Evolutionary conservation across 108 stramenopile species (phyloP), one percentile per base, ranked within the genome.

Genomic region (Pseudonitzschia pungens): DNA sequence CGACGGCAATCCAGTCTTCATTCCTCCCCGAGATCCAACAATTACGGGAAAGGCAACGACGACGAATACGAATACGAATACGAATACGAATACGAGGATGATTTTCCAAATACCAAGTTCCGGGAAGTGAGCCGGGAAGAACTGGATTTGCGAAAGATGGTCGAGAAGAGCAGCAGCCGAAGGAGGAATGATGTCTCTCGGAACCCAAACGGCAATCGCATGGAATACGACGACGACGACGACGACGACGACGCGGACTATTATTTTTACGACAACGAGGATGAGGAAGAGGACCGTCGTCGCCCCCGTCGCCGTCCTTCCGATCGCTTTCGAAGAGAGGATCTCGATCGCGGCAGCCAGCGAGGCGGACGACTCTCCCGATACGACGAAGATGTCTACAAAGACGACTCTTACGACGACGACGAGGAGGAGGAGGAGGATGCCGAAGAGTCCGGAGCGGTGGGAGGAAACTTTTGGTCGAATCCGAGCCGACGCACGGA

Each of bases 401-500:
- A 81, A 12, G 76, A 81, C 43, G 59, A 80, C 7, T 65, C 55
- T 27, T 66, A 73, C 21, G 77, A 83, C 16, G 77, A 83, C n/a
- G 59, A 83, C 11, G 78, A 72, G 0, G 69, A 77, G 20, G 50
- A 60, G 1, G 71, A 81, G n/a, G 77, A 80, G 26, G 83, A 79
- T 10, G 45, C 69, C 48, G 54, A 48, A 26, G 33, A 42, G 0
- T 8, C 53, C 9, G 24, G 7, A 20, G 44, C 43, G 3, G 33
- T n/a, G 6, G 50, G 21, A 31, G 83, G 83, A 48, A 84, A 80
- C 70, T 75, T 84, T 74, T 86, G 87, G 87, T 70, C 87, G 70
- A 78, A 83, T 81, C 70, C 83, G 64, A 52, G 26, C 64, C 74
- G 70, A 54, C 74, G 75, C 53, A 33, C 78, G 33, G 68, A 78